phyloP scores from a whole-genome alignment of 2,329 filamentous ascomycete species.

The Calonectria pteridis region DNA sequence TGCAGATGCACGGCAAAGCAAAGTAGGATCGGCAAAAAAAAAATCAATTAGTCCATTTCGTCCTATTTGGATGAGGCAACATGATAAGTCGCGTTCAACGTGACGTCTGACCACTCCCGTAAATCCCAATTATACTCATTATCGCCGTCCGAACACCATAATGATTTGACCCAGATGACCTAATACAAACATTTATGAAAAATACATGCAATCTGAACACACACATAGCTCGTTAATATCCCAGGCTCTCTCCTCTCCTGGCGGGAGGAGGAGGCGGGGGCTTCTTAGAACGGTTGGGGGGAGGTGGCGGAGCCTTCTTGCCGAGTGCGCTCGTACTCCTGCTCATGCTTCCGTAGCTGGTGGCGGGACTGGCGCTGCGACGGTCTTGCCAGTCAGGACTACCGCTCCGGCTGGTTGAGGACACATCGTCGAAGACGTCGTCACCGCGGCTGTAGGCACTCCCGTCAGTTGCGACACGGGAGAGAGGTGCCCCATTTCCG shows the following conservation, averaged over 20 bases:
- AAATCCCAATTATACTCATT: constrained; percentile 21
- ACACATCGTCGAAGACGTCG: constrained; percentile 66
- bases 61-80: constrained; percentile 23
- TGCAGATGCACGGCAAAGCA: neutral
- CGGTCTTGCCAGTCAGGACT: constrained; percentile 61
- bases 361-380: constrained; percentile 67
- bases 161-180: constrained; percentile 10
- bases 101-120: constrained; percentile 32
- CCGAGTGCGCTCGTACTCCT: constrained; percentile 54
- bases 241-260: constrained; percentile 47
- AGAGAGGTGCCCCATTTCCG: constrained; percentile 53
- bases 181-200: constrained; percentile 7
- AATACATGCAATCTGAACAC: constrained; percentile 1
- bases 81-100: constrained; percentile 32
- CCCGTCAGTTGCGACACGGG: constrained; percentile 56
- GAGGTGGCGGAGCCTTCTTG: constrained; percentile 69
- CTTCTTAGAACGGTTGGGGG: constrained; percentile 62
- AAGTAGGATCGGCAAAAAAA: neutral
- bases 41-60: constrained; percentile 33
- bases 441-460: constrained; percentile 46
- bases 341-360: constrained; percentile 67
- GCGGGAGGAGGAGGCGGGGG: constrained; percentile 52
- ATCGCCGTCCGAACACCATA: constrained; percentile 33
- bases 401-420: constrained; percentile 62
- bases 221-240: constrained; percentile 31